phyloP scores from a whole-genome alignment of 441 rosid genomes.

The Gossypium davidsonii region DNA sequence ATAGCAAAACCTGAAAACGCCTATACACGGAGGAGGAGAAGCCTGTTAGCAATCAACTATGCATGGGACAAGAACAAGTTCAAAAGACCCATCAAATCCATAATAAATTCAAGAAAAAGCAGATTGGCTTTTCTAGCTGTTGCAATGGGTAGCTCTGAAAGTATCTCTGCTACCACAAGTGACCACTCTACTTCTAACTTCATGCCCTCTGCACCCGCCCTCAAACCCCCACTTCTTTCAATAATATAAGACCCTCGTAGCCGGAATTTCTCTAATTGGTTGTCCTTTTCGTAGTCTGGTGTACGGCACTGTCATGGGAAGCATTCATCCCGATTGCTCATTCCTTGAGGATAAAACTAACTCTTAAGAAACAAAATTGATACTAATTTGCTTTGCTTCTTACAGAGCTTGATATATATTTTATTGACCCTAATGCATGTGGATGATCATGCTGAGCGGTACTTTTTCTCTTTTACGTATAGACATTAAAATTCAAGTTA shows the following conservation, averaged over 20 bases:
- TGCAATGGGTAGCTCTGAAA: constrained; percentile 58
- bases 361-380: constrained; percentile 7
- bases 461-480: background rate
- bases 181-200: constrained; percentile 46
- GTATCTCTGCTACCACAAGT: constrained; percentile 43
- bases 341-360: constrained; percentile 14
- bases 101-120: constrained; percentile 56
- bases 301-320: constrained; percentile 23
- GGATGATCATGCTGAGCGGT: background rate
- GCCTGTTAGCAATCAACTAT: constrained; percentile 49
- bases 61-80: constrained; percentile 54
- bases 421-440: background rate
- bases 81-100: constrained; percentile 34
- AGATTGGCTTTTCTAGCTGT: constrained; percentile 58
- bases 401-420: background rate
- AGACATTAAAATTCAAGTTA: too few relatives aligned
- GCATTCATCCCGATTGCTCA: background rate
- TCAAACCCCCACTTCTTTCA: constrained; percentile 24
- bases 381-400: background rate
- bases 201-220: constrained; percentile 56
- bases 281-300: constrained; percentile 58
- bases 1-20: constrained; percentile 73
- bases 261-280: constrained; percentile 35
- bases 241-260: constrained; percentile 22
- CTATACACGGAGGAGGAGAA: constrained; percentile 44